Evolutionary conservation across 106 monocot species (phyloP).

Genomic region (Dendrobium nobile): DNA sequence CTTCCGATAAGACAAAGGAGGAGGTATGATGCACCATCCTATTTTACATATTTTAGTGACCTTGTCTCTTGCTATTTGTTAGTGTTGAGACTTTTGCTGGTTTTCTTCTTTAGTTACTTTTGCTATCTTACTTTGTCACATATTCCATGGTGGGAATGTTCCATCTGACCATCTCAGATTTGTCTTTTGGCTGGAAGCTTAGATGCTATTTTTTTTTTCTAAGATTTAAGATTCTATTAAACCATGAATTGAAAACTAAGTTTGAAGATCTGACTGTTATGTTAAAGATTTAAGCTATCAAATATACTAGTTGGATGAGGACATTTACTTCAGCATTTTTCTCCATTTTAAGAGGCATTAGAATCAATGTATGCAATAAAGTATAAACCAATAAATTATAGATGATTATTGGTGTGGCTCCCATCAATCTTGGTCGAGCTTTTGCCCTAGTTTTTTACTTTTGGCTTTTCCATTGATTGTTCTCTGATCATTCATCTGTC

Average conservation of each 20-base stretch:
- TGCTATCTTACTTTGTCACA: not conserved
- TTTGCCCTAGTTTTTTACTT: not conserved
- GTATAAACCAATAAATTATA: not conserved
- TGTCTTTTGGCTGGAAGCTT: not conserved
- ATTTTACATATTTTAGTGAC: not conserved
- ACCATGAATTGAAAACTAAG: not conserved
- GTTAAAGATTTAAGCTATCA: not conserved
- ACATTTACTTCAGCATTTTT: not conserved
- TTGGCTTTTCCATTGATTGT: not conserved
- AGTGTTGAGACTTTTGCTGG: not conserved
- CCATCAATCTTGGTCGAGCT: not conserved
- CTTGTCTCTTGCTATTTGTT: not conserved
- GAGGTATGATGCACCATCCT: constrained; percentile 40
- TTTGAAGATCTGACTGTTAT: not conserved
- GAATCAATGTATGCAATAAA: not conserved
- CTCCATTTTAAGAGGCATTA: not conserved
- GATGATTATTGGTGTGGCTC: not conserved
- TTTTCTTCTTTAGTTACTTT: not conserved
- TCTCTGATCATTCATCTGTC: not conserved
- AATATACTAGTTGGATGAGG: not conserved
- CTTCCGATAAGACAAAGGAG: constrained; percentile 70
- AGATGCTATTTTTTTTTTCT: too few species aligned
- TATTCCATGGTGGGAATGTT: not conserved
- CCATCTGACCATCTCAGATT: not conserved
- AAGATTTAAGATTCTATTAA: not conserved